Base-by-base conservation (phyloP, 2,329 filamentous ascomycete genomes). In the Thielaviopsis euricoi region DNA sequence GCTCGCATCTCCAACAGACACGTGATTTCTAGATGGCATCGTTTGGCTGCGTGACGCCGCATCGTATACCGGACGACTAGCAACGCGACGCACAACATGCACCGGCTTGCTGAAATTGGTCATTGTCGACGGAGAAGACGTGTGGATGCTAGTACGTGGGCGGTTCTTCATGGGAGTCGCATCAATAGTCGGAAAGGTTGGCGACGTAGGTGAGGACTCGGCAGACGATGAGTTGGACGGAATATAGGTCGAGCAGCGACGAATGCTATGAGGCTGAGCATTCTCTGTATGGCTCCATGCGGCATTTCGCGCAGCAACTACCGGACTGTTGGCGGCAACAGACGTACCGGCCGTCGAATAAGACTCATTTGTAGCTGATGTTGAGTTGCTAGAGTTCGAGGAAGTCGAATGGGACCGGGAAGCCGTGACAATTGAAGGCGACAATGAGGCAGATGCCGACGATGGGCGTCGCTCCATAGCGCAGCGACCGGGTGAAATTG, bases 1-100 rank as follows among this genome's bases (percentile, higher is more conserved):
- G 58, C 68, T 63, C 29, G 63, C 64, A 21, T 64, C 62, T 33
- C 64, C 64, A 21, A 64, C 64, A 26, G 26, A 23, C 53, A 40
- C 22, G 23, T 55, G 40, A 46, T 55, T 52, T 25, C 55, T 53
- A 37, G 57, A 51, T 17, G 50, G 55, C 29, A 57, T 25, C 12
- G 52, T 56, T 19, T n/a, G 50, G 13, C 58, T 53, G 4, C 55
- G 52, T 1, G 52, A 52, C 9, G 15, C 37, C 29, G 22, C 22
- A 26, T 52, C 50, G 19, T 59, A 52, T 6, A 22, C 33, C 12
- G 51, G 54, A 15, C 58, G 55, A n/a, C 22, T 60, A 46, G 23
- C 46, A 19, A 57, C 23, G 13, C 49, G 19, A 10, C 37, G 33
- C 52, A 53, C 40, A 29, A 43, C 23, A 2, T 53, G 49, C n/a